Evolutionary conservation across 1,284 basidiomycete genomes (phyloP), one percentile per base, ranked within the genome.

Genomic region (Ganoderma lucidum): DNA sequence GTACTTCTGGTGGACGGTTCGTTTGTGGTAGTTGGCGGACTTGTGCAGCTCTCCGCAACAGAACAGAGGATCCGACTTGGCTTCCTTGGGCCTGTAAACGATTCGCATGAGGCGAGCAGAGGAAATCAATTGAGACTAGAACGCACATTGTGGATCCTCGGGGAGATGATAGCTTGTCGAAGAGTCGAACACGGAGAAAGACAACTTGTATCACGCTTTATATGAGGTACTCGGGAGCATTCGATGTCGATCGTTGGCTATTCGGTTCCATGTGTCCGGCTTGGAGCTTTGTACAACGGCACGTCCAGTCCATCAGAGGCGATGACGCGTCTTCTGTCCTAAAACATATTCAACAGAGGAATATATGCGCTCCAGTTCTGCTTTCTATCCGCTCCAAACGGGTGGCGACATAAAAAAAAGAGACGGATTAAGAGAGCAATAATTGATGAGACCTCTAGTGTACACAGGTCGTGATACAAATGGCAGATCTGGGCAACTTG

Each of bases 21-120:
- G 70, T n/a, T 53, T 65, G 64, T 73, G 72, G 55, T 67, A 70
- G 62, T 64, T 66, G 53, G 48, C 62, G 51, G 70, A 68, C 45
- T 64, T 64, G 45, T 73, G 70, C 35, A 65, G 41, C 17, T 65
- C 62, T n/a, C 72, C 72, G 51, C 72, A 73, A 30, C 72, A 73
- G 55, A 70, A 66, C 45, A 65, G 48, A 2, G 67, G 62, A 2
- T 69, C 58, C 30, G 53, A 56, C 23, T 66, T 70, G 14, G 63
- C 14, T n/a, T 68, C 67, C 37, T 71, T 73, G 3, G 67, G 72
- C 70, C 72, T 73, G 67, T n/a, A 4, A 61, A 42, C 6, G 12
- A 28, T 15, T n/a, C 6, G 10, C n/a, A 23, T 61, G 37, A 30
- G 23, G 17, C 15, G 23, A 39, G 6, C 6, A 41, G 10, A 61